A percentile compares a stretch with the other conserved stretches of the same genome.
Evolutionary conservation across 2,329 filamentous ascomycete species (phyloP).

Genomic region (Alternaria infectoria): DNA sequence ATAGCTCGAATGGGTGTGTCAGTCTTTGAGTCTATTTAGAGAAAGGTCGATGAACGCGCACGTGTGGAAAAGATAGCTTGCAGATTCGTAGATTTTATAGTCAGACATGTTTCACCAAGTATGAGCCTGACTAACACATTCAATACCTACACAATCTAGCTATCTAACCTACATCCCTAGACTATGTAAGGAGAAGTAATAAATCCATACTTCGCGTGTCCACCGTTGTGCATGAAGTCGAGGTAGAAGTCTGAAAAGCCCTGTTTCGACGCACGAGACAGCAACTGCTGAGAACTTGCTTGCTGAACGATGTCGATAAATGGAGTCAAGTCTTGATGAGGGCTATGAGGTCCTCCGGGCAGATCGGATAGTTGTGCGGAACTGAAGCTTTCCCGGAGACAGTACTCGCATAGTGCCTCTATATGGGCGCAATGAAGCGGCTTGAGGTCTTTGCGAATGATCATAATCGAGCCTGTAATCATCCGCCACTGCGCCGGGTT

Average conservation of each 20-base stretch:
- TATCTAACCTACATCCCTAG: background rate
- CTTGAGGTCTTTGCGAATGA: background rate
- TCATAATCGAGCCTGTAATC: background rate
- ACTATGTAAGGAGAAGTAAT: background rate
- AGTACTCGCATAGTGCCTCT: background rate
- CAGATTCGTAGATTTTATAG: background rate
- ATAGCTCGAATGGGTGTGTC: constrained; percentile 27
- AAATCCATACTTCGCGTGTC: background rate
- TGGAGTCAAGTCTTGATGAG: too few relatives aligned
- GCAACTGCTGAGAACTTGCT: background rate
- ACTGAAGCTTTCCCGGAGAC: background rate
- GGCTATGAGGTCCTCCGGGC: background rate
- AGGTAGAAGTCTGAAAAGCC: background rate
- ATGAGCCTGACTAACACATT: background rate
- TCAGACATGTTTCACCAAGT: background rate
- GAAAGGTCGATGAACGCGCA: background rate
- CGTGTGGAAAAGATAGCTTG: background rate
- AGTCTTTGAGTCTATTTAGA: constrained; percentile 16
- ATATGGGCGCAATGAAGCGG: background rate
- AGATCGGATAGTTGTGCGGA: background rate
- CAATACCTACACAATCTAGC: too few relatives aligned
- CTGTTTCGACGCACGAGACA: background rate
- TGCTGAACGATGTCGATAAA: too few relatives aligned
- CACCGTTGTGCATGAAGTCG: background rate
- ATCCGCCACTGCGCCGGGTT: background rate